Evolutionary conservation across 1,139 yeast genomes (phyloP), one percentile per base, ranked within the genome.

Genomic region (Geotrichum fermentans): DNA sequence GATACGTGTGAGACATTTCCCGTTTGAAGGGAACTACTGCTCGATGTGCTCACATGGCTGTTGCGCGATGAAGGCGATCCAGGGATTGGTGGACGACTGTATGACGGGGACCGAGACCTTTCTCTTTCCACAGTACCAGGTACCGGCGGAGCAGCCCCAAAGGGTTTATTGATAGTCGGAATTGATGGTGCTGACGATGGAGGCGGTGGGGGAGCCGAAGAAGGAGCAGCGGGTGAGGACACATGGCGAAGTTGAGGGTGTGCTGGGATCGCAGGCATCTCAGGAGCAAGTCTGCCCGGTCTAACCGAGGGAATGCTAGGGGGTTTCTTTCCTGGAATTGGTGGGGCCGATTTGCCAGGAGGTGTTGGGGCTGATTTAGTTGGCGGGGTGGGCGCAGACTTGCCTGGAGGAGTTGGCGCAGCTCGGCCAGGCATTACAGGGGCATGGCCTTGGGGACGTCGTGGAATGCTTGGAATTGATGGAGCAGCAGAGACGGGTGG

Each of bases 401-500:
- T 24, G 16, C 44, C 39, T 17, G 48, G 32, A 16, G 51, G 36
- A 16, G 24, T 21, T n/a, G 57, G 51, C 2, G 62, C 55, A n/a
- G 61, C 41, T 22, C 56, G 42, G 4, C 52, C 51, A 7, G 56
- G 54, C 24, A 49, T 58, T 6, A 61, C 56, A 28, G 71, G 71
- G 5, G 66, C 65, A 17, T 55, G 54, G 11, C 61, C 58, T 10
- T 52, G 49, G 17, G 41, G 45, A 26, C 46, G 48, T 35, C 40
- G 41, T 16, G 54, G 42, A 5, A 57, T 49, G 8, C 58, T 53
- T 4, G 71, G 64, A 4, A 65, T 55, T 18, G 59, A 51, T n/a
- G 60, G 55, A 14, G 66, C 56, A 18, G 61, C 56, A 21, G 62
- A 58, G 3, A 59, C 52, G 4, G 58, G 50, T 22, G 71, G 54